phyloP scores from a whole-genome alignment of 2,329 filamentous ascomycete species.

The Penicillium capsulatum region DNA sequence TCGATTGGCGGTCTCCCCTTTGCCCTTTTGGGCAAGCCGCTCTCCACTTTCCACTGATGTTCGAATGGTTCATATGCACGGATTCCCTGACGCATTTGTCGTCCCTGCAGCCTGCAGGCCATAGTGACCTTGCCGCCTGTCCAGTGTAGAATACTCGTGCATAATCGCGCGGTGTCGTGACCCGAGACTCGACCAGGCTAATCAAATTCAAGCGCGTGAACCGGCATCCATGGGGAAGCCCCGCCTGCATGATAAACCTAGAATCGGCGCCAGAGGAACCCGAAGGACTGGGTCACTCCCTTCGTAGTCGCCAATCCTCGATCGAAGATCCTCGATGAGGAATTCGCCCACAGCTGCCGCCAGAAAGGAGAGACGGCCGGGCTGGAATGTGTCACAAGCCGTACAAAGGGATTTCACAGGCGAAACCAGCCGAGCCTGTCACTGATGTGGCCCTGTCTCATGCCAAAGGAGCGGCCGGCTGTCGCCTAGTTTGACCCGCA shows the following conservation, averaged over 20 bases:
- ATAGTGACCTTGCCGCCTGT: slow-evolving; percentile 11
- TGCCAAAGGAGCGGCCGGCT: slow-evolving; percentile 20
- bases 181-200: neutral
- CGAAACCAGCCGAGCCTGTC: slow-evolving; percentile 16
- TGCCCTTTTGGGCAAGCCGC: slow-evolving; percentile 13
- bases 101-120: slow-evolving; percentile 22
- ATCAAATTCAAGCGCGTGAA: slow-evolving; percentile 2
- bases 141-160: slow-evolving; percentile 1
- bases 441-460: slow-evolving; percentile 14
- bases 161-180: neutral
- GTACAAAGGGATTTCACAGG: slow-evolving; percentile 14
- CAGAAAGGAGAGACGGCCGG: slow-evolving; percentile 10
- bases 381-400: slow-evolving; percentile 24
- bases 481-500: slow-evolving; percentile 23
- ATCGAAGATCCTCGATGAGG: slow-evolving; percentile 2
- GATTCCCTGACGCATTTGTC: slow-evolving; percentile 13
- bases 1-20: slow-evolving; percentile 12
- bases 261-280: neutral
- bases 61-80: slow-evolving; percentile 17
- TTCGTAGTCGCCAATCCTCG: slow-evolving; percentile 5
- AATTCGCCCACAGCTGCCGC: slow-evolving; percentile 13
- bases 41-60: slow-evolving; percentile 13
- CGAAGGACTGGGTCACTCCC: slow-evolving; percentile 1
- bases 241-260: slow-evolving; percentile 1
- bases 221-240: neutral